These are phyloP conservation scores for Globisporangium sylvaticum DNA, from an alignment of 352 stramenopile species.

Conservation along the genomic window DNA sequence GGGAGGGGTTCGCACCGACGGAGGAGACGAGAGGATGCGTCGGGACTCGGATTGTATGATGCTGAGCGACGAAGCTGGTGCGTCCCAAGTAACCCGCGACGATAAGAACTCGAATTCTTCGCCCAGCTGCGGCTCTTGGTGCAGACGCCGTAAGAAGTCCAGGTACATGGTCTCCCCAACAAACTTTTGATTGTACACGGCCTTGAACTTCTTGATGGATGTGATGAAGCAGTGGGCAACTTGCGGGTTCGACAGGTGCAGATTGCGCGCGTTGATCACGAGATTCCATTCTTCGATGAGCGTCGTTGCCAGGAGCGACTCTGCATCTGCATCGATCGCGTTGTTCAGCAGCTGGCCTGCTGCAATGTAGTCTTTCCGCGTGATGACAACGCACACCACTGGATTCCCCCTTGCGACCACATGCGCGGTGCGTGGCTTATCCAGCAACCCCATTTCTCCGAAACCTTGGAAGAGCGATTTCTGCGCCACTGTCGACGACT, in stretches of 20 bases:
- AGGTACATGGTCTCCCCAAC: slow-evolving; percentile 72
- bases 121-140: slow-evolving; percentile 46
- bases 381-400: slow-evolving; percentile 46
- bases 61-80: slow-evolving; percentile 52
- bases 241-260: slow-evolving; percentile 62
- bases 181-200: slow-evolving; percentile 72
- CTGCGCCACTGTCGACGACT: slow-evolving; percentile 36
- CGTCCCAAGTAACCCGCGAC: slow-evolving; percentile 50
- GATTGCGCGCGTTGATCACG: slow-evolving; percentile 47
- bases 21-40: slow-evolving; percentile 41
- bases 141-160: slow-evolving; percentile 59
- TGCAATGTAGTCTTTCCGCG: slow-evolving; percentile 40
- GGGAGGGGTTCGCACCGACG: slow-evolving; percentile 29
- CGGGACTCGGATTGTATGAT: slow-evolving; percentile 65
- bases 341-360: slow-evolving; percentile 30
- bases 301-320: slow-evolving; percentile 53
- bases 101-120: slow-evolving; percentile 58
- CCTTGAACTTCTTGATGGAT: slow-evolving; percentile 79
- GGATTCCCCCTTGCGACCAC: slow-evolving; percentile 34
- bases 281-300: slow-evolving; percentile 72
- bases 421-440: slow-evolving; percentile 42
- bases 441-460: slow-evolving; percentile 76
- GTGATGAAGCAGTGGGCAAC: slow-evolving; percentile 64
- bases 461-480: slow-evolving; percentile 71
- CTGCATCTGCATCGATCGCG: slow-evolving; percentile 44